Conservation (phyloP, 83 land plant species). For the Picea abies region DNA sequence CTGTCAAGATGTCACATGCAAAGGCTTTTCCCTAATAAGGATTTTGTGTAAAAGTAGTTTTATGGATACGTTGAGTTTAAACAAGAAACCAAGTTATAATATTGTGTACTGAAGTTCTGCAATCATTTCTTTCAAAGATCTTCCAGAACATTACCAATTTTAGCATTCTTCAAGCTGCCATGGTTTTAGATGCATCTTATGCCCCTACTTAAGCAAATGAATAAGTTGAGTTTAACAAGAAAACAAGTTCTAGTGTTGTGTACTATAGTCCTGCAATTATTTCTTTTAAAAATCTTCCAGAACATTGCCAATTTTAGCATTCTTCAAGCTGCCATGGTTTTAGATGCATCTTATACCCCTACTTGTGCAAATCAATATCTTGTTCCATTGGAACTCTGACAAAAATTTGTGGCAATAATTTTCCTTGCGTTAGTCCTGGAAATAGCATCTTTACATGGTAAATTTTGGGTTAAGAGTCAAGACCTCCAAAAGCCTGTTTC, state of each 20-base stretch:
- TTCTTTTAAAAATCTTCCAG: not conserved
- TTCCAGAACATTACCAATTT: not conserved
- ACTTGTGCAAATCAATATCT: not conserved
- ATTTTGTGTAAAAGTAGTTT: not conserved
- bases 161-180: not conserved
- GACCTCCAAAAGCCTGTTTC: not conserved
- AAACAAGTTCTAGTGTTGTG: slow-evolving; percentile 9
- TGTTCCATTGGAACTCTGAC: not conserved
- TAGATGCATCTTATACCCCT: slow-evolving; percentile 1
- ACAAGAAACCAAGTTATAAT: slow-evolving; percentile 7
- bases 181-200: not conserved
- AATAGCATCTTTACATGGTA: not conserved
- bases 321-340: not conserved
- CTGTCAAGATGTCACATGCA: not conserved
- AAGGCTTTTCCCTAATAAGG: not conserved
- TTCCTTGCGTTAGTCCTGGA: not conserved
- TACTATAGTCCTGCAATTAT: not conserved
- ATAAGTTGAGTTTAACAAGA: not conserved
- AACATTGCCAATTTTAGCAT: not conserved
- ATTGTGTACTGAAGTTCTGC: not conserved
- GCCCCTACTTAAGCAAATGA: not conserved
- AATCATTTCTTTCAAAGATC: not conserved
- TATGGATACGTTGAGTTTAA: not conserved
- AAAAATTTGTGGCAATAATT: not conserved
- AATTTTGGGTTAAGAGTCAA: not conserved